Percentiles rank a stretch among this genome's conserved stretches.
phyloP scores from a whole-genome alignment of 148 eudicot genomes.

The Fallopia convolvulus region DNA sequence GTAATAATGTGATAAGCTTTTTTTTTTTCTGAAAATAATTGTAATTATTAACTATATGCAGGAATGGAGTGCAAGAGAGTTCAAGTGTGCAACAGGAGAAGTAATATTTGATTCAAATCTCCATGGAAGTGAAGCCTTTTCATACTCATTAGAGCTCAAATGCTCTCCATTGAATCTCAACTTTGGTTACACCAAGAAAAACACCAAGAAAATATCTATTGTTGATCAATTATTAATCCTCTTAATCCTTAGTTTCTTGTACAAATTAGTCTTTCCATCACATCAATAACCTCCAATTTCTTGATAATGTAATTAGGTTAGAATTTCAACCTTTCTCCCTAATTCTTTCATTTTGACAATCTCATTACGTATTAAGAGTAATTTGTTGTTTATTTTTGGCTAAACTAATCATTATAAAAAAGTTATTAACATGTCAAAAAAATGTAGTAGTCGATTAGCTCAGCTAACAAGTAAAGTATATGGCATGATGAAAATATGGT shows the following conservation, averaged over 20 bases:
- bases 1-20: not conserved
- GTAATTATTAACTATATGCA: conserved; percentile 14
- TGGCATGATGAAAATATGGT: not conserved
- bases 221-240: conserved; percentile 45
- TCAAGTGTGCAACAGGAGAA: conserved; percentile 46
- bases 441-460: not conserved
- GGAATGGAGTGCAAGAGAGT: conserved; percentile 59
- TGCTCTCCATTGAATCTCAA: conserved; percentile 46
- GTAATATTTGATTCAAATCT: conserved; percentile 36
- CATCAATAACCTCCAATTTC: not conserved
- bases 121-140: conserved; percentile 23
- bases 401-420: not conserved
- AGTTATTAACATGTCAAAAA: not conserved
- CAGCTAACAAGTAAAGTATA: not conserved
- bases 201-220: conserved; percentile 35
- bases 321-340: not conserved
- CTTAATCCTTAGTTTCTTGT: conserved; percentile 29
- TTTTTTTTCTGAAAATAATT: not conserved
- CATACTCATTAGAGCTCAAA: conserved; percentile 54
- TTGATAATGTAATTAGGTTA: not conserved
- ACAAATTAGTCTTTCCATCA: conserved; percentile 17
- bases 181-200: conserved; percentile 29
- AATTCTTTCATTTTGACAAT: too few relatives aligned
- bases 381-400: not conserved
- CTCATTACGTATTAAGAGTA: not conserved